These are phyloP conservation scores for Avena atlantica DNA, from an alignment of 176 grass and related monocot genomes.

Conservation along the genomic window DNA sequence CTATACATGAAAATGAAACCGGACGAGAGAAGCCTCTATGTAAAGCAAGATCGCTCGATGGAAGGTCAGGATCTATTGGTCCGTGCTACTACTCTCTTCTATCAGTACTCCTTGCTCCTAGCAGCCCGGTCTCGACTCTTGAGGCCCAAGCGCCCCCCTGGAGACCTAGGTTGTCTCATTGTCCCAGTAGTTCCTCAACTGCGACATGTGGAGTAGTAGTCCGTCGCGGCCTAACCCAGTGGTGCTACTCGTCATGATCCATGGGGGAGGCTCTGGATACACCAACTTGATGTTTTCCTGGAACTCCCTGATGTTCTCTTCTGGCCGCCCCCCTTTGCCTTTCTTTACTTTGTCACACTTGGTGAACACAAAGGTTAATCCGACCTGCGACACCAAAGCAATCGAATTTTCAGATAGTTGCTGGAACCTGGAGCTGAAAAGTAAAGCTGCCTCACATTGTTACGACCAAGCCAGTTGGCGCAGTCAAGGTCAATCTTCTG, in stretches of 20 bases:
- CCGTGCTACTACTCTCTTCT: background rate
- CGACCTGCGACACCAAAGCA: too few species aligned
- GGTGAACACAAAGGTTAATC: slow-evolving; percentile 68
- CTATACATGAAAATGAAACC: slow-evolving; percentile 14
- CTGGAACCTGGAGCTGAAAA: too few species aligned
- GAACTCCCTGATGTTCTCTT: slow-evolving; percentile 88
- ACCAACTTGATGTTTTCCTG: slow-evolving; percentile 50
- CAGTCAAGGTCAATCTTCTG: slow-evolving; percentile 65
- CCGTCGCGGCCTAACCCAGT: slow-evolving; percentile 74
- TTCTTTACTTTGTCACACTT: slow-evolving; percentile 96
- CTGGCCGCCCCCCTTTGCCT: slow-evolving; percentile 59
- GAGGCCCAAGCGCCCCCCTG: background rate
- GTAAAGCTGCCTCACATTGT: too few species aligned
- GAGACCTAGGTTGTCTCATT: slow-evolving; percentile 53
- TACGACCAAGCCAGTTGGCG: background rate
- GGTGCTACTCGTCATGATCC: slow-evolving; percentile 93
- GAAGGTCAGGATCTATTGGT: background rate
- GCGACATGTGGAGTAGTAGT: slow-evolving; percentile 80
- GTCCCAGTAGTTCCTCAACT: slow-evolving; percentile 92
- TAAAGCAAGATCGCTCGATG: background rate
- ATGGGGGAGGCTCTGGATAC: slow-evolving; percentile 80
- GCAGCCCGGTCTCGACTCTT: background rate
- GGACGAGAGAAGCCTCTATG: background rate
- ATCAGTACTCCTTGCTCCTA: background rate
- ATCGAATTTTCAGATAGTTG: too few species aligned